Percentiles rank a stretch among this genome's conserved stretches.
Evolutionary conservation across 139 green algal species (phyloP).

Genomic region (Medakamo hakoo): DNA sequence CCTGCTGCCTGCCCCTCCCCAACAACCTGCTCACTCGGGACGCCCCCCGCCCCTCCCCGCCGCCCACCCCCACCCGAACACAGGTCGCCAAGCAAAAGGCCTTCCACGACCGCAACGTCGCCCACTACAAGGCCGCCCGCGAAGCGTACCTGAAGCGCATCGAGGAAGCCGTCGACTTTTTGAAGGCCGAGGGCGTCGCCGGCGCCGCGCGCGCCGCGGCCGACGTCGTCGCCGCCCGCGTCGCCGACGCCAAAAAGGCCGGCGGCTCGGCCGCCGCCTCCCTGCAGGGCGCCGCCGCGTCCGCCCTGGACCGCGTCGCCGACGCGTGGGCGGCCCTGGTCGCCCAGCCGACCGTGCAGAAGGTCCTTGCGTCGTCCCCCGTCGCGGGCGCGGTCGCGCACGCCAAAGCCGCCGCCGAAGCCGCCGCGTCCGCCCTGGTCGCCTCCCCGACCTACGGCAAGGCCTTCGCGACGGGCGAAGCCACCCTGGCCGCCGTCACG

Average conservation of each 20-base stretch:
- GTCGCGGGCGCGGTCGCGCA: slow-evolving; percentile 2
- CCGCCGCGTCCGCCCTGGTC: slow-evolving; percentile 1
- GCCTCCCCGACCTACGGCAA: neutral
- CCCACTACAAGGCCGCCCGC: slow-evolving; percentile 8
- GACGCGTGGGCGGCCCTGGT: slow-evolving; percentile 6
- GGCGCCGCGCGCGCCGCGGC: slow-evolving; percentile 10
- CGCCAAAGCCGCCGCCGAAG: neutral
- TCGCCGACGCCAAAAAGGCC: slow-evolving; percentile 15
- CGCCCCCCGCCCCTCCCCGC: no score
- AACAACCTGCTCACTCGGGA: no score
- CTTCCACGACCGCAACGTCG: slow-evolving; percentile 11
- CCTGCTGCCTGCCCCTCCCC: no score
- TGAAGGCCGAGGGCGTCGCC: slow-evolving; percentile 14
- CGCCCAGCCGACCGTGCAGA: slow-evolving; percentile 2
- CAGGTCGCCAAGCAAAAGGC: slow-evolving; percentile 6
- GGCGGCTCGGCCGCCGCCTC: neutral
- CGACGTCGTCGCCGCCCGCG: slow-evolving; percentile 7
- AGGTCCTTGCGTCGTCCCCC: slow-evolving; percentile 1
- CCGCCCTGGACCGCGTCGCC: slow-evolving; percentile 4
- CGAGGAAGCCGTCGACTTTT: slow-evolving; percentile 12
- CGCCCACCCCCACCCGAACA: no score
- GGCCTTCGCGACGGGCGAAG: neutral
- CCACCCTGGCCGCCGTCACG: neutral
- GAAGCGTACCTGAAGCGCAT: slow-evolving; percentile 15
- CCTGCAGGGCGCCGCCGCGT: slow-evolving; percentile 4